Conservation (phyloP, 192 early-diverging fungal genomes). For the Mortierella antarctica region DNA sequence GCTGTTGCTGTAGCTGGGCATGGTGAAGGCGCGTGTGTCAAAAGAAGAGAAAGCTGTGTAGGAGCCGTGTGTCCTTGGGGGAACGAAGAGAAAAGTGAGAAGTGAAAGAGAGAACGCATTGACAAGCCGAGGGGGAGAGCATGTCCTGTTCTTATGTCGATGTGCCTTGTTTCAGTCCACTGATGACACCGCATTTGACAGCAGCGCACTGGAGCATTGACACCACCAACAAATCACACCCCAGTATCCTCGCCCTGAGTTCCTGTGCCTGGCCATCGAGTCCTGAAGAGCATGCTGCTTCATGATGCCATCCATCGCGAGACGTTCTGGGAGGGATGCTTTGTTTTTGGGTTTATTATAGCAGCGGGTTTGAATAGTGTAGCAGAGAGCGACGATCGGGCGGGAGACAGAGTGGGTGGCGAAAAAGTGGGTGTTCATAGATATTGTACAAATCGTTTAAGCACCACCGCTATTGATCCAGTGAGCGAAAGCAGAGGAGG, state of each 20-base stretch:
- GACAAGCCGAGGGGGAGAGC: not conserved
- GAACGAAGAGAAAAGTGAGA: not conserved
- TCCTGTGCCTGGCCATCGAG: not conserved
- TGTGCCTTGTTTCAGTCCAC: not conserved
- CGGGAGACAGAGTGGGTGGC: not conserved
- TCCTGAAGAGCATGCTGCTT: not conserved
- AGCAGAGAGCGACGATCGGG: slow-evolving; percentile 5
- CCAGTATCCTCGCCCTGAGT: not conserved
- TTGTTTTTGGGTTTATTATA: slow-evolving; percentile 22
- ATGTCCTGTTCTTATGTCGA: not conserved
- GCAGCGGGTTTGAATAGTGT: not conserved
- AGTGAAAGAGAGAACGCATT: not conserved
- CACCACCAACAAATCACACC: slow-evolving; percentile 5
- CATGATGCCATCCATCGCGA: not conserved
- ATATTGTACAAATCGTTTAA: slow-evolving; percentile 33
- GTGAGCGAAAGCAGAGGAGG: not conserved
- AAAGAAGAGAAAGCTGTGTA: not conserved
- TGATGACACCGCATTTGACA: not conserved
- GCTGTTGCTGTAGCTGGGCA: not conserved
- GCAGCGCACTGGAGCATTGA: slow-evolving; percentile 7
- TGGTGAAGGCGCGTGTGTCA: not conserved
- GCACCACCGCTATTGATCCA: slow-evolving; percentile 39
- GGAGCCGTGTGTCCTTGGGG: not conserved
- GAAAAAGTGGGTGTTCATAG: not conserved
- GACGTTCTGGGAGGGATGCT: not conserved